Evolutionary conservation across 257 asterid species (phyloP), one percentile per base, ranked within the genome.

Genomic region (Solanum tarapatanum): DNA sequence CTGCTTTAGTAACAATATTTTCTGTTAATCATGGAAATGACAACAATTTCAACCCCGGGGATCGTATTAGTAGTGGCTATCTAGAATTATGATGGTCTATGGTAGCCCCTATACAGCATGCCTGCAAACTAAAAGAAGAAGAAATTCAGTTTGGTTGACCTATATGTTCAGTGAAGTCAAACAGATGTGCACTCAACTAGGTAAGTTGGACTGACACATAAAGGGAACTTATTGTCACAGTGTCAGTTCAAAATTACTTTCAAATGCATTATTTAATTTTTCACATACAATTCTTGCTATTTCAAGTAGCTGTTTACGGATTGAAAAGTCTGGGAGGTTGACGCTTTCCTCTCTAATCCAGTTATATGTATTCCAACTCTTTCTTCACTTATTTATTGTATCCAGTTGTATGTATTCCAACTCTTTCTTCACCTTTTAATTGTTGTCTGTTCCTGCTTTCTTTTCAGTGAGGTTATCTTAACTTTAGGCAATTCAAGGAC

Each of bases 401-500:
- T 48, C 69, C 85, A 80, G 69, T 48, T 45, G 30, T 51, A 28
- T 82, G 41, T 3, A 12, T 82, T 82, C 69, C 43, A 48, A 48
- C 43, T 48, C 69, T 80, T 80, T 45, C 41, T 48, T 82, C 21
- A 48, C 85, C 69, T 82, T 28, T 82, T 82, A 82, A 82, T 28
- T 82, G 43, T 79, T 17, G 69, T 86, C 28, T 28, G 17, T 86
- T 85, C 70, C 74, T 64, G 9, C 90, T 80, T 86, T 90, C 83
- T 91, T 90, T 92, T 84, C 96, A 97, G 99, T 92, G 99, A 97
- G 95, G 99, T 97, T 89, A 96, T 97, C 86, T 92, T 97, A 94
- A 97, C 99, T 39, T 90, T 97, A 90, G 99, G 99, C 90, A 95
- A 98, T 93, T 97, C 99, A 89, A 93, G 92, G 87, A 97, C 99